Evolutionary conservation across 139 green algal genomes (phyloP).

Genomic region (Chlorella ohadii): DNA sequence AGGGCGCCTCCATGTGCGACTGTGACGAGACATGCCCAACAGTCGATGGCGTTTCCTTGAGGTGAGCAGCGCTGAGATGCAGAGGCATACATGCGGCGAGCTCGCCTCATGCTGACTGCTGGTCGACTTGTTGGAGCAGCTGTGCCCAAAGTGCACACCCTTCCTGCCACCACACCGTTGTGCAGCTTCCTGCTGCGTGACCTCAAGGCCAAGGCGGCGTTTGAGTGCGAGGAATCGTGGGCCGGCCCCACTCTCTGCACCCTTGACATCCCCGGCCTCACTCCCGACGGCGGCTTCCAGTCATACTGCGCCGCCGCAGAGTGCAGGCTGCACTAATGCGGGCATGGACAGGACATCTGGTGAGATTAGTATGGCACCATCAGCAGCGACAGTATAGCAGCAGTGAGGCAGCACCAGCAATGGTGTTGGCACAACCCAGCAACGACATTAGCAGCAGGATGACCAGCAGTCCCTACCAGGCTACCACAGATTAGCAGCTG

Average conservation of each 20-base stretch:
- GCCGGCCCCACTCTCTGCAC: slow-evolving; percentile 8
- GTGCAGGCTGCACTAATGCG: neutral
- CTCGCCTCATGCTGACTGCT: too few species aligned
- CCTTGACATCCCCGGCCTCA: slow-evolving; percentile 21
- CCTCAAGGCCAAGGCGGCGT: neutral
- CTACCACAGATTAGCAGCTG: too few species aligned
- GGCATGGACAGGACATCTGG: too few species aligned
- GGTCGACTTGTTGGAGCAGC: too few species aligned
- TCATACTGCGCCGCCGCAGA: slow-evolving; percentile 23
- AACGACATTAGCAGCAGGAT: too few species aligned
- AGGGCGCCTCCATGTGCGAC: slow-evolving; percentile 14
- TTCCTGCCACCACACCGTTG: too few species aligned
- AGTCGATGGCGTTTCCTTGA: slow-evolving; percentile 13
- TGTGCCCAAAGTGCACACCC: too few species aligned
- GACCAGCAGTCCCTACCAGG: too few species aligned
- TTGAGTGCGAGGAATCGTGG: slow-evolving; percentile 21
- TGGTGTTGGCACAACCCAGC: too few species aligned
- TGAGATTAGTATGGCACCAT: neutral
- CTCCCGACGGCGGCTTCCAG: slow-evolving; percentile 8
- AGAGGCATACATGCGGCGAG: too few species aligned
- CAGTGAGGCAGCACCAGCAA: neutral
- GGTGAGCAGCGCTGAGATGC: too few species aligned
- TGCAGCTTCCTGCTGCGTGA: neutral
- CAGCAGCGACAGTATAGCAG: neutral
- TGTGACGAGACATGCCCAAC: slow-evolving; percentile 24